Percentiles rank a stretch among this genome's conserved stretches.
Conservation (phyloP, 2,329 filamentous ascomycete species). For the Penicillium frequentans region DNA sequence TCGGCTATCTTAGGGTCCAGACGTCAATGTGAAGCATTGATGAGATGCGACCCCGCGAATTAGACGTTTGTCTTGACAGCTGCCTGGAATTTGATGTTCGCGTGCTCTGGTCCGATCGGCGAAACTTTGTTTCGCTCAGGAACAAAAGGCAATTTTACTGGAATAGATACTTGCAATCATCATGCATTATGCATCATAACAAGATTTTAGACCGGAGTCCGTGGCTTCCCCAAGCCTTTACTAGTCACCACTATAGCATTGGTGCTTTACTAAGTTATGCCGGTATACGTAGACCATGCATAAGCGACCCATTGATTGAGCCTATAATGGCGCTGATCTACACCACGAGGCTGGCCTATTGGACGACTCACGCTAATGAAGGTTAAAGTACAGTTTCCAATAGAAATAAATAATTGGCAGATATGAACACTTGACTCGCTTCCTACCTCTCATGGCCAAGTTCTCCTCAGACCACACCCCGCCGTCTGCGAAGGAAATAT, state of each 20-base stretch:
- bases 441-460: neutral
- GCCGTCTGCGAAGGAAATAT: no score
- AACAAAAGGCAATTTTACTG: neutral
- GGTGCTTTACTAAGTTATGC: neutral
- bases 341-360: neutral
- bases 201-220: neutral
- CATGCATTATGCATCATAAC: neutral
- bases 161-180: neutral
- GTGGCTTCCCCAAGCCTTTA: neutral
- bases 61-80: neutral
- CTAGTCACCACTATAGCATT: neutral
- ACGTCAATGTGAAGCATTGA: neutral
- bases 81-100: neutral
- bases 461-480: neutral
- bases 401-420: neutral
- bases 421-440: neutral
- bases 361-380: neutral
- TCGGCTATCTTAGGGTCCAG: neutral
- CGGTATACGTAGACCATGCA: neutral
- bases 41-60: neutral
- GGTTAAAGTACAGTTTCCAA: neutral
- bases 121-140: neutral
- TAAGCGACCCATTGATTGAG: neutral
- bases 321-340: neutral
- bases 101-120: neutral